These are phyloP conservation scores for Fusarium praegraminearum DNA, from an alignment of 2,329 filamentous ascomycete genomes.

Conservation along the genomic window DNA sequence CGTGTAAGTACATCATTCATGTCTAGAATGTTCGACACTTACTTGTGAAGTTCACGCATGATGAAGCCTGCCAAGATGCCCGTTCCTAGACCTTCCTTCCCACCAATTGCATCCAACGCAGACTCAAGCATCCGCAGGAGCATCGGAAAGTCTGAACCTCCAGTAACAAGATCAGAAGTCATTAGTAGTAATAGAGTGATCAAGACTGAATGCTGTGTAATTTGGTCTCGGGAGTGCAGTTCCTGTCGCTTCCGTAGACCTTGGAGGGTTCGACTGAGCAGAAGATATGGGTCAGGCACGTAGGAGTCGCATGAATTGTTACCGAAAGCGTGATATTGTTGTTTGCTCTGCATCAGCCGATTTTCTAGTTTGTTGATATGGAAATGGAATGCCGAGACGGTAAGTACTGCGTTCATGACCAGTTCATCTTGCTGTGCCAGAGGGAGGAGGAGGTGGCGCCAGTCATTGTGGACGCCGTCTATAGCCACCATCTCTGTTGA, in stretches of 20 bases:
- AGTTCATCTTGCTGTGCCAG: conserved; percentile 38
- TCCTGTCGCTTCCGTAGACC: conserved; percentile 38
- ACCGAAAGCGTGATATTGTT: background rate
- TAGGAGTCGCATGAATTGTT: background rate
- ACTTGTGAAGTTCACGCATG: conserved; percentile 47
- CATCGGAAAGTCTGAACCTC: conserved; percentile 45
- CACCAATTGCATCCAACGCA: conserved; percentile 46
- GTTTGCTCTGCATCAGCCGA: background rate
- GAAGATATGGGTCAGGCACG: conserved; percentile 25
- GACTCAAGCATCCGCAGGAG: conserved; percentile 47
- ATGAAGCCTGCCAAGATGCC: conserved; percentile 41
- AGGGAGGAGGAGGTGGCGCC: conserved; percentile 42
- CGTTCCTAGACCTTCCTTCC: conserved; percentile 29
- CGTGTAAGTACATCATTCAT: fast-evolving
- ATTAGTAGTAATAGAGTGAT: conserved; percentile 45
- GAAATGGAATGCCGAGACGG: conserved; percentile 38
- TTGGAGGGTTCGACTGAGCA: conserved; percentile 32
- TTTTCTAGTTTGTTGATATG: conserved; percentile 18
- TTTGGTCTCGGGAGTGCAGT: conserved; percentile 15
- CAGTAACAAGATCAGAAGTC: conserved; percentile 45
- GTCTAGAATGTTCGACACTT: background rate
- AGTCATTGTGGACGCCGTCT: conserved; percentile 45
- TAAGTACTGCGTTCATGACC: conserved; percentile 41
- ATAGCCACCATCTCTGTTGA: conserved; percentile 46
- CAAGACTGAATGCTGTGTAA: conserved; percentile 35